phyloP scores from a whole-genome alignment of 331 rosid genomes.

The Spiraea crenata region DNA sequence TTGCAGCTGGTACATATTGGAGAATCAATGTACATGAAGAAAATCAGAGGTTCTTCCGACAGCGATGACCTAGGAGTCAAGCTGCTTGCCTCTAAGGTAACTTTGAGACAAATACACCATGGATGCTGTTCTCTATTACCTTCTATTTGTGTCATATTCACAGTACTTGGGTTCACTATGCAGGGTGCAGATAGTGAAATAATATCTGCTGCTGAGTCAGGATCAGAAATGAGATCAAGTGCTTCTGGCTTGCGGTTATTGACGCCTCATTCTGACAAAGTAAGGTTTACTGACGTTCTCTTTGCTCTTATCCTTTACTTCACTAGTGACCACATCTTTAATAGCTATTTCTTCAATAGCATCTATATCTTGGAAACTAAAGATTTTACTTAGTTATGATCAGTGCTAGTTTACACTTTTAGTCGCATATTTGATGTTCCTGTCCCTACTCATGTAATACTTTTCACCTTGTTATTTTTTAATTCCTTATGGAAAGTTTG shows the following conservation, averaged over 20 bases:
- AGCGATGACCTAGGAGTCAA: constrained; percentile 38
- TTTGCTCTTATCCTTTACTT: constrained; percentile 12
- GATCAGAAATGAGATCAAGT: constrained; percentile 38
- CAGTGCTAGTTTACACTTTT: not conserved
- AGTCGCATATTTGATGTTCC: not conserved
- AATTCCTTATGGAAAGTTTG: not conserved
- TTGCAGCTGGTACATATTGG: constrained; percentile 64
- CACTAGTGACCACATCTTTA: not conserved
- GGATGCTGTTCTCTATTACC: constrained; percentile 18
- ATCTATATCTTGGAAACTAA: not conserved
- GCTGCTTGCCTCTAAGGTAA: constrained; percentile 51
- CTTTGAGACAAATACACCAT: constrained; percentile 26
- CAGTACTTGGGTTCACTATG: constrained; percentile 9
- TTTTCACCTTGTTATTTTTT: not conserved
- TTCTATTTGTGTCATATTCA: constrained; percentile 20
- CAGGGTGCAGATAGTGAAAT: constrained; percentile 54
- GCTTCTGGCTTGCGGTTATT: constrained; percentile 41
- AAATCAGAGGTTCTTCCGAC: constrained; percentile 35
- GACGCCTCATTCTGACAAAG: constrained; percentile 45
- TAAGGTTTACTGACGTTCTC: constrained; percentile 34
- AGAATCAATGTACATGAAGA: constrained; percentile 51
- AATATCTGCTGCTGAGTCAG: constrained; percentile 49
- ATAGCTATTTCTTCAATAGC: not conserved
- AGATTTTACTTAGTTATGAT: not conserved
- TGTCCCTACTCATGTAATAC: not conserved